Conservation (phyloP, 2,329 filamentous ascomycete genomes). For the Phaeophleospora eucalypticola region DNA sequence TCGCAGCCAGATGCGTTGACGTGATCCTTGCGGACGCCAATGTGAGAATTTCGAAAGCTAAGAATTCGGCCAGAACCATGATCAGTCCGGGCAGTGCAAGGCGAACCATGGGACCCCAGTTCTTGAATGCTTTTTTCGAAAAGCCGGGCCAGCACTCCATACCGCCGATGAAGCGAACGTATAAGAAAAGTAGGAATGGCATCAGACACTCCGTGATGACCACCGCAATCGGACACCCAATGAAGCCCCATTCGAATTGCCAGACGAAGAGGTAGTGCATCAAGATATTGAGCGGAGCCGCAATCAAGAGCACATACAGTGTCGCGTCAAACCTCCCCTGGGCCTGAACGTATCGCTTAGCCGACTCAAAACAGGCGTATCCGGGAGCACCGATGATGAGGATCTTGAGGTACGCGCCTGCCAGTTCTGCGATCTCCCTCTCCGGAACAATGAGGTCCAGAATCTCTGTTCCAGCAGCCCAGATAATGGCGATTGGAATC, state of each 20-base stretch:
- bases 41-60: conserved; percentile 81
- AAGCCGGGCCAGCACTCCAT: conserved; percentile 79
- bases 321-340: conserved; percentile 81
- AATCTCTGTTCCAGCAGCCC: conserved; percentile 64
- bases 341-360: conserved; percentile 83
- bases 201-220: conserved; percentile 71
- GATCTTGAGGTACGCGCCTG: conserved; percentile 69
- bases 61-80: conserved; percentile 91
- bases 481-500: conserved; percentile 67
- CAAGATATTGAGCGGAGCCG: conserved; percentile 73
- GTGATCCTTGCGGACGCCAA: conserved; percentile 77
- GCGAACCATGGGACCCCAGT: conserved; percentile 81
- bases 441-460: conserved; percentile 66
- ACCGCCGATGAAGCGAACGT: conserved; percentile 68
- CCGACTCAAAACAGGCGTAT: conserved; percentile 70
- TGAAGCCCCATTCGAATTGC: conserved; percentile 60
- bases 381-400: conserved; percentile 68
- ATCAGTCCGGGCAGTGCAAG: conserved; percentile 84
- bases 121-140: conserved; percentile 62
- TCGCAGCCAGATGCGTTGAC: conserved; percentile 75
- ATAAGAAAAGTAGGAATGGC: conserved; percentile 66
- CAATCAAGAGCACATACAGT: conserved; percentile 77
- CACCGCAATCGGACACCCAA: conserved; percentile 76
- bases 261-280: conserved; percentile 81
- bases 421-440: conserved; percentile 63